phyloP scores from a whole-genome alignment of 306 rosid genomes.

The Vigna hirtella region DNA sequence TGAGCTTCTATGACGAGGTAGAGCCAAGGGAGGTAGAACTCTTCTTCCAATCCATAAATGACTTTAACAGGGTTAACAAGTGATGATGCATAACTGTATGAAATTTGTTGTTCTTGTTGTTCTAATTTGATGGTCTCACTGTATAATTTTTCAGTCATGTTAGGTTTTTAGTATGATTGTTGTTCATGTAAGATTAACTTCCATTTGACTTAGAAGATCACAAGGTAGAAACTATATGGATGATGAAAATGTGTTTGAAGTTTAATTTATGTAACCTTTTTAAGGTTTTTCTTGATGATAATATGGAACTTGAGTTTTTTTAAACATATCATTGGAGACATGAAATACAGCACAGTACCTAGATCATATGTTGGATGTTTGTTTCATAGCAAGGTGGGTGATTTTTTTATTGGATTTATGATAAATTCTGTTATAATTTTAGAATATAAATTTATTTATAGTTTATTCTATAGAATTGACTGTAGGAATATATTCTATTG shows the following conservation, averaged over 20 bases:
- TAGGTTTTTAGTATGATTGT: background rate
- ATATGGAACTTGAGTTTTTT: no score
- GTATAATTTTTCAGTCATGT: background rate
- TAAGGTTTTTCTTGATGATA: no score
- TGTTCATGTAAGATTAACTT: background rate
- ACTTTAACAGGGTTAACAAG: background rate
- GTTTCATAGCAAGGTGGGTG: no score
- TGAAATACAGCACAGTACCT: no score
- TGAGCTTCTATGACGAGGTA: background rate
- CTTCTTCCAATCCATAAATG: conserved; percentile 19
- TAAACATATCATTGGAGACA: no score
- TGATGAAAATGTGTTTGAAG: background rate
- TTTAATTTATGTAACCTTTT: background rate
- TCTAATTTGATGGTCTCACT: background rate
- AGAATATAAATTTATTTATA: no score
- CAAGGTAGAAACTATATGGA: background rate
- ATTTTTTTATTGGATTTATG: no score
- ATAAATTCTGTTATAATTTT: no score
- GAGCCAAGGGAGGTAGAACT: background rate
- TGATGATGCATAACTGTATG: background rate
- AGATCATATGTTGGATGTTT: no score
- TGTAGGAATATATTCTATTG: no score
- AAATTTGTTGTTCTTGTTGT: background rate
- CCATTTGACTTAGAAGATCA: background rate
- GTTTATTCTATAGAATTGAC: no score